Evolutionary conservation across 495 filamentous ascomycete genomes (phyloP).

Genomic region (Tuber magnatum): DNA sequence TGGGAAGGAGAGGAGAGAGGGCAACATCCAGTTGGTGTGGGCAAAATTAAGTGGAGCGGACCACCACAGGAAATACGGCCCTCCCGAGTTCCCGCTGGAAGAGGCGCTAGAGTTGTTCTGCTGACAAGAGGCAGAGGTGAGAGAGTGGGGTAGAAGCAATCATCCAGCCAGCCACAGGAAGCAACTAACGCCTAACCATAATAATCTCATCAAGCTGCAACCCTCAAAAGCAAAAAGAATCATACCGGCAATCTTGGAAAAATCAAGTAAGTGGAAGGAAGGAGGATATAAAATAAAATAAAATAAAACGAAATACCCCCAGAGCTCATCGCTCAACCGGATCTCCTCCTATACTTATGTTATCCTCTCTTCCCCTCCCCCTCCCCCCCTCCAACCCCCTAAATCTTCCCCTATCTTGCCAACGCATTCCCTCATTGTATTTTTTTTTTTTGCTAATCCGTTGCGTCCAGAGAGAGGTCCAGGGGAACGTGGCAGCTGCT

Average conservation of each 20-base stretch:
- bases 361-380: not conserved
- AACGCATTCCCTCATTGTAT: slow-evolving; percentile 20
- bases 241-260: not conserved
- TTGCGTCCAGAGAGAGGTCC: slow-evolving; percentile 30
- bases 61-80: slow-evolving; percentile 18
- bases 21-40: slow-evolving; percentile 7
- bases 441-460: slow-evolving; percentile 23
- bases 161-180: slow-evolving; percentile 6
- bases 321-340: not conserved
- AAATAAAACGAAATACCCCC: not conserved
- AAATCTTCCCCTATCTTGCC: slow-evolving; percentile 15
- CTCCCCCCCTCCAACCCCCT: not conserved
- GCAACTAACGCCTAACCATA: slow-evolving; percentile 14
- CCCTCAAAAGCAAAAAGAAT: slow-evolving; percentile 13
- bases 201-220: slow-evolving; percentile 22
- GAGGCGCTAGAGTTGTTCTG: slow-evolving; percentile 18
- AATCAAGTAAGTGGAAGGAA: not conserved
- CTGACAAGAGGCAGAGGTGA: slow-evolving; percentile 25
- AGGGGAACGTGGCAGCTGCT: slow-evolving; percentile 36
- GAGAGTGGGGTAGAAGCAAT: slow-evolving; percentile 28
- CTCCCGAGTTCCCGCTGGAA: slow-evolving; percentile 15
- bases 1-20: slow-evolving; percentile 11
- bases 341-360: slow-evolving; percentile 2
- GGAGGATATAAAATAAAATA: not conserved
- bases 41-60: not conserved